Percentiles rank a stretch among this genome's conserved stretches.
Evolutionary conservation across 352 stramenopile species (phyloP).

Genomic region (Elongisporangium undulatum): DNA sequence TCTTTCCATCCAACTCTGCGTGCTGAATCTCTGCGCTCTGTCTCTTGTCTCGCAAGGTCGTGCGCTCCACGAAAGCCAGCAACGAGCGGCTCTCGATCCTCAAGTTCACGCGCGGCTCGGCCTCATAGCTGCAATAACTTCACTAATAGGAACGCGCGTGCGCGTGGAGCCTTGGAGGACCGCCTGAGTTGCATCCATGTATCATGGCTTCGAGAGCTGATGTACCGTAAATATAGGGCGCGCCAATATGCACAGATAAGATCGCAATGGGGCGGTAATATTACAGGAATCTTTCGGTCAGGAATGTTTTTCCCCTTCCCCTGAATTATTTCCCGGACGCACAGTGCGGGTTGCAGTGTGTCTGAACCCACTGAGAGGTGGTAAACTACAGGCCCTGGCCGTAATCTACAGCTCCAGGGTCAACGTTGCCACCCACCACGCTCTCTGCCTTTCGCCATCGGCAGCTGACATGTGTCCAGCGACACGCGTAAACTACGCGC

Average conservation of each 20-base stretch:
- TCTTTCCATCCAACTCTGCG: background rate
- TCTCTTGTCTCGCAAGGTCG: conserved; percentile 27
- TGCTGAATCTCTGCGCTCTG: background rate
- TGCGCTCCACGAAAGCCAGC: conserved; percentile 59
- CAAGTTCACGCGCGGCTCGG: conserved; percentile 41
- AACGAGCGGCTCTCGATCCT: conserved; percentile 78
- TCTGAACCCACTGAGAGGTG: background rate
- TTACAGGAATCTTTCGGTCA: background rate
- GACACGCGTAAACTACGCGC: background rate
- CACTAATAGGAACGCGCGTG: background rate
- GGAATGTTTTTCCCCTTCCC: background rate
- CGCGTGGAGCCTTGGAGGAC: background rate
- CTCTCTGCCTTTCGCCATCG: background rate
- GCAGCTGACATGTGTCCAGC: background rate
- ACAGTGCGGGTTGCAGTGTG: background rate
- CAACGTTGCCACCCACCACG: background rate
- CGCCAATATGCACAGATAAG: background rate
- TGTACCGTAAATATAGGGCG: background rate
- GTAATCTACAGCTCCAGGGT: background rate
- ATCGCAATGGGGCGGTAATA: background rate
- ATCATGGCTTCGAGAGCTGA: background rate
- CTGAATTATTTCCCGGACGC: background rate
- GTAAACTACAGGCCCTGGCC: background rate
- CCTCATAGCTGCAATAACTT: background rate
- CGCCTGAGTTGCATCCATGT: background rate